Evolutionary conservation across 73 alveolate genomes (phyloP).

Genomic region (Durusdinium trenchii): DNA sequence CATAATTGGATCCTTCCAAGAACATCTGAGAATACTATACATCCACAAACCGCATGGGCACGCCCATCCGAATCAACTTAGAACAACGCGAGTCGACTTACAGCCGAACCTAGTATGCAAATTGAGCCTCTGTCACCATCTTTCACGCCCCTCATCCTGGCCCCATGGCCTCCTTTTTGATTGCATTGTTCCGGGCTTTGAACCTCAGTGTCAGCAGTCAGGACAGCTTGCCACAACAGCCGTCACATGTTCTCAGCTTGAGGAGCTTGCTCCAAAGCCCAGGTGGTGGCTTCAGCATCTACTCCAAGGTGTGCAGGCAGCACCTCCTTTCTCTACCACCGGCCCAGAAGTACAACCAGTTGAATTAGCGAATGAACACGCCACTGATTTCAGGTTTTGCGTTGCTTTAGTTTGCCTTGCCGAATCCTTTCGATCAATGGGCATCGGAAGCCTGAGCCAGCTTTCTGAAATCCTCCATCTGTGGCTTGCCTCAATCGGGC

Average conservation of each 20-base stretch:
- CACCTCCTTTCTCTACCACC: slow-evolving; percentile 57
- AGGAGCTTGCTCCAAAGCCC: slow-evolving; percentile 74
- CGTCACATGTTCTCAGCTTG: neutral
- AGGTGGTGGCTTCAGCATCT: slow-evolving; percentile 58
- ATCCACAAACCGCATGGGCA: too few species aligned
- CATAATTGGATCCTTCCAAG: too few species aligned
- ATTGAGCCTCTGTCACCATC: too few species aligned
- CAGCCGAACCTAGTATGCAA: too few species aligned
- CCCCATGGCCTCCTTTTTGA: slow-evolving; percentile 72
- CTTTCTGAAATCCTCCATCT: slow-evolving; percentile 63
- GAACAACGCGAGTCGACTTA: too few species aligned
- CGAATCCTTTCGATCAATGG: too few species aligned
- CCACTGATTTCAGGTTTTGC: too few species aligned
- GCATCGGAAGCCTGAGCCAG: slow-evolving; percentile 60
- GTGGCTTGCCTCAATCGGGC: slow-evolving; percentile 61
- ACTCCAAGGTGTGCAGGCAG: slow-evolving; percentile 62
- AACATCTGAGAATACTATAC: too few species aligned
- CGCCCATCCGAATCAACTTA: too few species aligned
- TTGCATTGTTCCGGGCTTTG: slow-evolving; percentile 74
- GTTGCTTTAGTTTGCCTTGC: too few species aligned
- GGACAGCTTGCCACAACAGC: neutral
- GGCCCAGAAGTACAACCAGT: neutral
- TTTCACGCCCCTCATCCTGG: too few species aligned
- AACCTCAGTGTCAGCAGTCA: neutral
- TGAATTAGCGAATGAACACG: too few species aligned